These are phyloP conservation scores for Symbiodinium pilosum DNA, from an alignment of 73 alveolate species.

Conservation along the genomic window DNA sequence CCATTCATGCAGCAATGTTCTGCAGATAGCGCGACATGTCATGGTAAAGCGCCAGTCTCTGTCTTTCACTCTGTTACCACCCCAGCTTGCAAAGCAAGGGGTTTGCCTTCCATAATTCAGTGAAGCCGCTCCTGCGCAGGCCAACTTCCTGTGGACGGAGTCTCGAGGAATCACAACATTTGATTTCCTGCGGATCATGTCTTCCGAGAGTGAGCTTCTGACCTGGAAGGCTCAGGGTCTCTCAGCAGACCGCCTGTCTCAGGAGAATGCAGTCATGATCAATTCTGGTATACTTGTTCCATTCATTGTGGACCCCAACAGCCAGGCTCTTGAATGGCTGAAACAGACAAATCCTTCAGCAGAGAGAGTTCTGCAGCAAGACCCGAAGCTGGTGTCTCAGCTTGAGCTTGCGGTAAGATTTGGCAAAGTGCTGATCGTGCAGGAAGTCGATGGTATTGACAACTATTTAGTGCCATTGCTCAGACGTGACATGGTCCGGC, in stretches of 20 bases:
- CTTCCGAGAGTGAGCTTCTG: slow-evolving; percentile 99
- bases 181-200: slow-evolving; percentile 96
- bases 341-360: slow-evolving; percentile 94
- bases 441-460: slow-evolving; percentile 99
- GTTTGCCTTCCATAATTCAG: too few species aligned
- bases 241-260: slow-evolving; percentile 99
- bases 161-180: slow-evolving; percentile 68
- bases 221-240: slow-evolving; percentile 99
- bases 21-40: too few species aligned
- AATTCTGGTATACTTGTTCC: slow-evolving; percentile 98
- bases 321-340: slow-evolving; percentile 99
- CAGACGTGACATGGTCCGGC: slow-evolving; percentile 98
- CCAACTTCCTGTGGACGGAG: slow-evolving; percentile 79
- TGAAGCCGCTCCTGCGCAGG: not conserved
- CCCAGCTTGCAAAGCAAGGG: too few species aligned
- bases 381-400: slow-evolving; percentile 98
- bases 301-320: slow-evolving; percentile 99
- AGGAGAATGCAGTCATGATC: slow-evolving; percentile 99
- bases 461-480: slow-evolving; percentile 99
- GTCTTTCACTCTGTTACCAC: too few species aligned
- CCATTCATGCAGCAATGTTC: too few species aligned
- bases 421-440: slow-evolving; percentile 98
- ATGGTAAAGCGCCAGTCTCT: too few species aligned
- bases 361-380: slow-evolving; percentile 95
- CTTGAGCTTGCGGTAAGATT: slow-evolving; percentile 99